phyloP scores from a whole-genome alignment of 139 green algal genomes.

The Asterochloris sp. region DNA sequence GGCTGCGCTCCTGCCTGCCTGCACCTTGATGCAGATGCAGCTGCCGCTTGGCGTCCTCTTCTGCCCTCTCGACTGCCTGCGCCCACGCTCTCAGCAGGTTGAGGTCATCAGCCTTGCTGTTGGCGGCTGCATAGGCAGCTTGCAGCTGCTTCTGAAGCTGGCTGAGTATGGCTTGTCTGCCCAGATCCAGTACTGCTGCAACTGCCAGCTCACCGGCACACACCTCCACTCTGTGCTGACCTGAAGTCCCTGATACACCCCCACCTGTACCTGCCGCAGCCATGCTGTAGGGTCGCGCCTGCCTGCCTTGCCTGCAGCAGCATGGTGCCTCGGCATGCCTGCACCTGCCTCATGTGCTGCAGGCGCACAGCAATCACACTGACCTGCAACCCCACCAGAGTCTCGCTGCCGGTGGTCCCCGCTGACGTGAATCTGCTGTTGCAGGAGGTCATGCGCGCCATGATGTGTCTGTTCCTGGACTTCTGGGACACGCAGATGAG shows the following conservation, averaged over 20 bases:
- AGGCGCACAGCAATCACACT: no score
- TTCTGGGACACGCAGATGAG: conserved; percentile 17
- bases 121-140: no score
- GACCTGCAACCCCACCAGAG: no score
- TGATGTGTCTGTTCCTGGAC: conserved; percentile 13
- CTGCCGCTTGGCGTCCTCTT: neutral
- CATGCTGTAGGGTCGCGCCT: neutral
- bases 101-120: no score
- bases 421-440: neutral
- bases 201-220: no score
- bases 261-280: no score
- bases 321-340: neutral
- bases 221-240: no score
- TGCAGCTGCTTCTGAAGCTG: no score
- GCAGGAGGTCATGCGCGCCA: conserved; percentile 16
- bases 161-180: no score
- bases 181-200: no score
- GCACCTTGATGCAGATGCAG: neutral
- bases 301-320: neutral
- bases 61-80: conserved; percentile 2
- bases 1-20: neutral
- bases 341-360: neutral
- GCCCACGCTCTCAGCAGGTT: neutral
- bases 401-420: neutral
- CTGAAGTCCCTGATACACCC: no score